Conservation (phyloP, 208 protist genomes). For the Phytomonas sp. region DNA sequence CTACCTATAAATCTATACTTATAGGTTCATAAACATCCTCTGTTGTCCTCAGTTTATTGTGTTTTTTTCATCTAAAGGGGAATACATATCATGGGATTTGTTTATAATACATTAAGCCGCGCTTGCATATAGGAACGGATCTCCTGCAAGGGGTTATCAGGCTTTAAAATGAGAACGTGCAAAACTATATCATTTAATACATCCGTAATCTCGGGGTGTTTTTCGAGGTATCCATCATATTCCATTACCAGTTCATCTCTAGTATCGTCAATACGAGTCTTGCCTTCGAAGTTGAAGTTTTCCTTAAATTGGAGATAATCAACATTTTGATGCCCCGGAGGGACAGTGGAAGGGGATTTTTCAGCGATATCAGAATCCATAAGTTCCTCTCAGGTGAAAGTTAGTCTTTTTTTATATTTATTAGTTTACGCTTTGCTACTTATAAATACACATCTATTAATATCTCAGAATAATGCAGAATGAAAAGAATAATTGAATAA, state of each 20-base stretch:
- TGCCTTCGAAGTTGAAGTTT: slow-evolving; percentile 65
- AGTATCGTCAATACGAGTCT: slow-evolving; percentile 49
- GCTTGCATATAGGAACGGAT: slow-evolving; percentile 46
- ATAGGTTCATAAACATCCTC: background rate
- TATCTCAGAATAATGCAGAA: background rate
- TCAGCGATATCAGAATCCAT: background rate
- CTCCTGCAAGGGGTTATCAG: slow-evolving; percentile 46
- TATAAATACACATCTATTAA: background rate
- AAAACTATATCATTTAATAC: slow-evolving; percentile 64
- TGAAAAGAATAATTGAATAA: background rate
- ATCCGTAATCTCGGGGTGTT: slow-evolving; percentile 50
- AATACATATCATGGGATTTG: background rate
- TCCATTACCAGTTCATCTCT: slow-evolving; percentile 26
- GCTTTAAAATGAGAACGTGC: slow-evolving; percentile 53
- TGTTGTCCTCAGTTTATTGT: background rate
- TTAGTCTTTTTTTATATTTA: background rate
- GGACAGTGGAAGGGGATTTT: background rate
- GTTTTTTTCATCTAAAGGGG: background rate
- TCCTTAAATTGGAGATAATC: slow-evolving; percentile 22
- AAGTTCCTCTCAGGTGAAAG: background rate
- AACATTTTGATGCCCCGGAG: background rate
- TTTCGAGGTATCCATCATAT: slow-evolving; percentile 40
- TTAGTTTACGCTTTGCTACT: background rate
- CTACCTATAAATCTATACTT: background rate
- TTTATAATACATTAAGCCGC: slow-evolving; percentile 16